Evolutionary conservation across 2,329 filamentous ascomycete species (phyloP).

Genomic region (Neofusicoccum sp.): DNA sequence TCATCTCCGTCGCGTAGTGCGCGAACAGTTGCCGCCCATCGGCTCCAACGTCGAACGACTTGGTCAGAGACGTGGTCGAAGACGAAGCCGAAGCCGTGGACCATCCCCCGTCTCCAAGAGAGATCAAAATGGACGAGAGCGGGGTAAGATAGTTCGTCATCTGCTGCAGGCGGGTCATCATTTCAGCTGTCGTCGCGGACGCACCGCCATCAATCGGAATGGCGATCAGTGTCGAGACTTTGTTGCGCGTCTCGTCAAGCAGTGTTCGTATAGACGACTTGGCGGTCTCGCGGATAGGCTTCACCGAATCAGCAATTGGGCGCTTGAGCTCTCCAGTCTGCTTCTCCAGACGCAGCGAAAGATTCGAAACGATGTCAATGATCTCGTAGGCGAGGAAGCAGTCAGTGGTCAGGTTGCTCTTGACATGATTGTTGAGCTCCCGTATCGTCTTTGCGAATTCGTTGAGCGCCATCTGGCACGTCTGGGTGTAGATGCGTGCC

Average conservation of each 20-base stretch:
- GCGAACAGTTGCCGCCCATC: constrained; percentile 86
- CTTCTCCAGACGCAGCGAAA: constrained; percentile 76
- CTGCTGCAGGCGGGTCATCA: constrained; percentile 79
- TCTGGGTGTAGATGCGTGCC: constrained; percentile 73
- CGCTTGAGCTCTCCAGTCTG: constrained; percentile 83
- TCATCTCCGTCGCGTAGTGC: constrained; percentile 84
- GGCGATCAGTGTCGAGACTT: constrained; percentile 61
- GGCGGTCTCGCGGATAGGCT: constrained; percentile 87
- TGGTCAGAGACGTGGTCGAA: constrained; percentile 58
- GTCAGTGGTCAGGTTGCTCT: constrained; percentile 80
- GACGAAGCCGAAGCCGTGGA: constrained; percentile 50
- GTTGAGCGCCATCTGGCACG: constrained; percentile 72
- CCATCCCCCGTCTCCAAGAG: constrained; percentile 92
- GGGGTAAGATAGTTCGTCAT: constrained; percentile 86
- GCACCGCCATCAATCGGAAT: constrained; percentile 77
- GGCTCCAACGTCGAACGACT: constrained; percentile 81
- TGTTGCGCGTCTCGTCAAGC: constrained; percentile 76
- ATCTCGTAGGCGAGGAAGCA: constrained; percentile 96
- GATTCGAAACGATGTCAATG: constrained; percentile 78
- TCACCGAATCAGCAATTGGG: constrained; percentile 78
- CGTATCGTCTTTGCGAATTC: constrained; percentile 83
- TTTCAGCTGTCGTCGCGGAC: constrained; percentile 74
- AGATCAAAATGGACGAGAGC: constrained; percentile 85
- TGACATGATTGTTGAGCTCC: constrained; percentile 88
- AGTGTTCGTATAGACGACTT: constrained; percentile 81